Evolutionary conservation across 805 yeast species (phyloP).

Genomic region (Saccharomycopsis vini): DNA sequence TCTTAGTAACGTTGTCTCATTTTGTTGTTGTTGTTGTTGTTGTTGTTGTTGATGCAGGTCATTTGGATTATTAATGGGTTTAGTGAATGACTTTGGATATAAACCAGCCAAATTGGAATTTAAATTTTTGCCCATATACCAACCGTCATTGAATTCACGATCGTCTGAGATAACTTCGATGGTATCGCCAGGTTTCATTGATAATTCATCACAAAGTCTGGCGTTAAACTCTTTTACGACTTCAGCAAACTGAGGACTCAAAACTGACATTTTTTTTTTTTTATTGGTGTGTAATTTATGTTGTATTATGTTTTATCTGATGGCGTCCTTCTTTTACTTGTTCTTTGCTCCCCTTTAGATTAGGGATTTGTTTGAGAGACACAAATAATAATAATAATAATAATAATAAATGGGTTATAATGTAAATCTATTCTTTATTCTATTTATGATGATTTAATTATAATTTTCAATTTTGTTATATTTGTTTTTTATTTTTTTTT

Average conservation of each 20-base stretch:
- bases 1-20: constrained; percentile 34
- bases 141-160: constrained; percentile 88
- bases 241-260: constrained; percentile 11
- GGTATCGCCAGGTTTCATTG: constrained; percentile 72
- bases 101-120: constrained; percentile 70
- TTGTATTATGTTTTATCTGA: too few relatives aligned
- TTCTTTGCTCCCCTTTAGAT: too few relatives aligned
- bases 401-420: too few relatives aligned
- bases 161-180: constrained; percentile 89
- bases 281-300: too few relatives aligned
- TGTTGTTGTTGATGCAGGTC: not conserved
- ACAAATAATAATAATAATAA: too few relatives aligned
- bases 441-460: too few relatives aligned
- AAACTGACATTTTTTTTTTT: not conserved
- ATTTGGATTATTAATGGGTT: constrained; percentile 29
- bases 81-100: constrained; percentile 86
- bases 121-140: constrained; percentile 87
- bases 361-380: too few relatives aligned
- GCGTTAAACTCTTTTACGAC: constrained; percentile 85
- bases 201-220: constrained; percentile 83
- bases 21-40: constrained; percentile 5
- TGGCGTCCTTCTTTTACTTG: too few relatives aligned
- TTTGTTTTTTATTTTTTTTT: too few relatives aligned
- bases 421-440: too few relatives aligned
- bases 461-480: too few relatives aligned